These are phyloP conservation scores for Hansfordia pulvinata DNA, from an alignment of 2,329 filamentous ascomycete species.

Conservation along the genomic window DNA sequence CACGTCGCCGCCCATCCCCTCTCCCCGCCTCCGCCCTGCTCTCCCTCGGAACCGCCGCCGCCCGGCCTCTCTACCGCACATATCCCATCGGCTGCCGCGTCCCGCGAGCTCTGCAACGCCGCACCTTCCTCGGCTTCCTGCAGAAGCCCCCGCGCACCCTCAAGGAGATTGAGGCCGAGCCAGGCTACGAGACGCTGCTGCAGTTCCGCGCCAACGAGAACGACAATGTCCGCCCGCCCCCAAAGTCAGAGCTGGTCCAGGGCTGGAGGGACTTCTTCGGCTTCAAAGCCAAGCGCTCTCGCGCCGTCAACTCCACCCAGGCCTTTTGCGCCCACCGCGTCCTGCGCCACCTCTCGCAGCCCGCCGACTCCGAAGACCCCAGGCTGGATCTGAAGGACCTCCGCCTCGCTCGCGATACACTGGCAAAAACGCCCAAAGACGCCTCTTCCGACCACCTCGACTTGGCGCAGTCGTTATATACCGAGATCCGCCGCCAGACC, in stretches of 20 bases:
- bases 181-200: slow-evolving; percentile 59
- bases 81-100: slow-evolving; percentile 15
- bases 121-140: slow-evolving; percentile 52
- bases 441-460: slow-evolving; percentile 29
- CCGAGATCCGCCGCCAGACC: slow-evolving; percentile 16
- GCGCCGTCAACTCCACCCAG: slow-evolving; percentile 50
- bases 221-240: slow-evolving; percentile 51
- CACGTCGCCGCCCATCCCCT: slow-evolving; percentile 15
- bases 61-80: slow-evolving; percentile 13
- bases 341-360: slow-evolving; percentile 41
- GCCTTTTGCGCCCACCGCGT: slow-evolving; percentile 46
- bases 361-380: slow-evolving; percentile 23
- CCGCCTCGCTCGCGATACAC: slow-evolving; percentile 27
- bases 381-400: too few species aligned
- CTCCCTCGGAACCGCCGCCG: slow-evolving; percentile 4
- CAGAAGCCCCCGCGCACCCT: slow-evolving; percentile 42
- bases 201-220: slow-evolving; percentile 50
- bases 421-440: slow-evolving; percentile 28
- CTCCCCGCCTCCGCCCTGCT: slow-evolving; percentile 4
- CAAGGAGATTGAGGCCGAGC: slow-evolving; percentile 50
- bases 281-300: slow-evolving; percentile 31
- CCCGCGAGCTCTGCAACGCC: slow-evolving; percentile 21
- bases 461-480: slow-evolving; percentile 29
- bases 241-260: slow-evolving; percentile 44
- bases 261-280: slow-evolving; percentile 54